Base-by-base conservation (phyloP, 2,329 filamentous ascomycete species). In the Graphium sp. region DNA sequence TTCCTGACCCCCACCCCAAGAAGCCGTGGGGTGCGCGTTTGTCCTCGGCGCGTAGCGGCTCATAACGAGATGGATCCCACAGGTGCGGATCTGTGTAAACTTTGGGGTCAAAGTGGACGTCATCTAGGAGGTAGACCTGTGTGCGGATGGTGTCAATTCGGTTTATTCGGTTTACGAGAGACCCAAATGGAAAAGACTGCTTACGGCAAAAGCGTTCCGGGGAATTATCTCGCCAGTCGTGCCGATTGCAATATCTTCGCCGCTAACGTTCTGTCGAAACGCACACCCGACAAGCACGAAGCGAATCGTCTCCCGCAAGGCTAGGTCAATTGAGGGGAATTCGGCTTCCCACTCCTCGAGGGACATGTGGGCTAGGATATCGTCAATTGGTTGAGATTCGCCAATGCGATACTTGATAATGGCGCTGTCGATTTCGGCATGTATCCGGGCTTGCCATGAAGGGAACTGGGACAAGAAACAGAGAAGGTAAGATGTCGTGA, bases 301-400 rank as follows among this genome's bases (percentile, higher is more conserved):
- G 3, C 66, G 56, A 33, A 73, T 66, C 10, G 53, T 55, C 34
- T 73, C 67, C 22, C 55, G 53, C 21, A 72, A 46, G 25, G 57
- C 62, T 16, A 65, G 32, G 32, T 67, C 59, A 18, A 70, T 47
- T 5, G 55, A 33, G 0, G 64, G 62, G 33, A 73, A 69, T 12
- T 64, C 58, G 9, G 42, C 29, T 39, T 72, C 66, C 66, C 66
- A 73, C 0, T 56, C 59, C 10, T 66, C 60, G 17, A 67, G 41
- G 0, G 53, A 51, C 1, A 73, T 45, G 3, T 47, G 40, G 20
- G 49, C 43, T 2, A 72, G 45, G 4, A 55, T 40, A 15, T 57
- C 50, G 15, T 37, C 36, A 1, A 44, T 34, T 1, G 43, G 36
- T 38, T 57, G 48, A 1, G 39, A 32, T 0, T 42, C 35, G 4